Evolutionary conservation across 257 asterid genomes (phyloP), one percentile per base, ranked within the genome.

Genomic region (Coffea canephora): DNA sequence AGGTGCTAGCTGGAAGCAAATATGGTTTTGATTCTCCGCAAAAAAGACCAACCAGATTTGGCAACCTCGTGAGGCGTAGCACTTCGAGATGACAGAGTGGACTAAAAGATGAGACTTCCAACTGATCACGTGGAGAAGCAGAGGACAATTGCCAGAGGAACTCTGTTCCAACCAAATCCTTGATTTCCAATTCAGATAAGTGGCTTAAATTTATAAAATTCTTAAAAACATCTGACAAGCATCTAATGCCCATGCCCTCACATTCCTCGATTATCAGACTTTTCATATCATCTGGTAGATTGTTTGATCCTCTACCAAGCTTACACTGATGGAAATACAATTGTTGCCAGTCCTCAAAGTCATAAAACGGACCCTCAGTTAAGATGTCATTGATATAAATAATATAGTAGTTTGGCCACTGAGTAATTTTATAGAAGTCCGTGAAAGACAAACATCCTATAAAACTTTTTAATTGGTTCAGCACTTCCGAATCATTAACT

Each of bases 21-120:
- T 6, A 31, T 31, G 61, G 62, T 50, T 5, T 34, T 31, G 43
- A 57, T 54, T 68, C 80, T 34, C 55, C 78, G 8, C 25, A 46
- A 46, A 79, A 48, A 15, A 82, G 81, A 61, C 46, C 73, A 19
- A 76, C 43, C 27, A 80, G 79, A 79, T 79, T 78, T 39, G 76
- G 70, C 70, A 65, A 8, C 10, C 9, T 0, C 7, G 0, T 4
- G 39, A 65, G 70, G 1, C 1, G 1, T 65, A 65, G 16, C 4
- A 0, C 43, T 13, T 27, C 1, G 6, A 65, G 13, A 23, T 6
- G 2, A 55, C 55, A n/a, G 21, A 82, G 69, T 39, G 78, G 83
- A 52, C 9, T 21, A 27, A 19, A 18, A 36, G 14, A 14, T 1
- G 14, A 54, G 55, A 25, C 73, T 64, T 67, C 65, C 19, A 12